Percentiles rank a stretch among this genome's conserved stretches.
phyloP scores from a whole-genome alignment of 805 yeast species.

The Candida pseudofarinosa region DNA sequence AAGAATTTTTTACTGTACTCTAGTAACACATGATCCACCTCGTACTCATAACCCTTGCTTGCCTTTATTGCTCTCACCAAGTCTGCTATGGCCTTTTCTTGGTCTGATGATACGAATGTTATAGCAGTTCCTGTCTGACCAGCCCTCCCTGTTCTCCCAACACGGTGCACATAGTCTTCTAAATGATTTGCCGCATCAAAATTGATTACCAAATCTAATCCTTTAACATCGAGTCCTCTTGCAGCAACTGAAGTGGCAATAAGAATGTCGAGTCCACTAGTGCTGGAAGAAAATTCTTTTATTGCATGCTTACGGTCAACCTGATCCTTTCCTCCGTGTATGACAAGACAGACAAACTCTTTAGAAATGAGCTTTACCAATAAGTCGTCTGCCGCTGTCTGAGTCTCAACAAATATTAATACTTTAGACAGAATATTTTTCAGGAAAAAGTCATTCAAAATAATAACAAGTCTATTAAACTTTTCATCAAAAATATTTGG shows the following conservation, averaged over 20 bases:
- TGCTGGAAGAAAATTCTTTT: constrained; percentile 53
- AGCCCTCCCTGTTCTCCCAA: constrained; percentile 95
- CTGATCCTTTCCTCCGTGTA: constrained; percentile 93
- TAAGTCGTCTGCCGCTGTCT: constrained; percentile 76
- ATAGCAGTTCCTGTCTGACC: constrained; percentile 59
- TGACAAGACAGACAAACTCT: constrained; percentile 58
- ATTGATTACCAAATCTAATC: constrained; percentile 73
- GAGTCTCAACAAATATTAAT: constrained; percentile 83
- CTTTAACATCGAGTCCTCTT: constrained; percentile 91
- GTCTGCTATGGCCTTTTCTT: constrained; percentile 64
- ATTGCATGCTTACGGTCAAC: constrained; percentile 74
- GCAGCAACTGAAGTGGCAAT: constrained; percentile 95
- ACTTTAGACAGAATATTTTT: constrained; percentile 43
- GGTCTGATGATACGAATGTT: constrained; percentile 61
- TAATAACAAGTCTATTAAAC: constrained; percentile 48
- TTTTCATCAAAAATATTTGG: constrained; percentile 40
- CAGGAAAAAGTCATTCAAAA: constrained; percentile 47
- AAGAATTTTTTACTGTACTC: constrained; percentile 53
- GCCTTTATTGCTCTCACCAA: constrained; percentile 63
- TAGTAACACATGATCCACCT: constrained; percentile 48
- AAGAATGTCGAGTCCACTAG: constrained; percentile 57
- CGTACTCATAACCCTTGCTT: constrained; percentile 40
- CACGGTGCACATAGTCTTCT: constrained; percentile 95
- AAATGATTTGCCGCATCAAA: constrained; percentile 72
- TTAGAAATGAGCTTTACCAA: constrained; percentile 48